Evolutionary conservation across 2,329 filamentous ascomycete genomes (phyloP).

Genomic region (Arthroderma sp.): DNA sequence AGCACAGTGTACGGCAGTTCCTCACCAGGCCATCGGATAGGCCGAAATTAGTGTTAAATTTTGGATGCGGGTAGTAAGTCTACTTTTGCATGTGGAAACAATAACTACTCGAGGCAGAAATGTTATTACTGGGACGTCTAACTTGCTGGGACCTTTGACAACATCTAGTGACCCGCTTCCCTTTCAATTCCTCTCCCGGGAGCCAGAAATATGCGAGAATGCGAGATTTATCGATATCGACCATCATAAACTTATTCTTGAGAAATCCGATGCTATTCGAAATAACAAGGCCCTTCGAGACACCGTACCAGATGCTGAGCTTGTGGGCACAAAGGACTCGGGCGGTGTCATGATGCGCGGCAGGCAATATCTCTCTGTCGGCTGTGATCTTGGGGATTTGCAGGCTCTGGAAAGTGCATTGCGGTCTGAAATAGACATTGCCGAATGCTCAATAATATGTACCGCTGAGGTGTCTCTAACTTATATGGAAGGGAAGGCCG

Average conservation of each 20-base stretch:
- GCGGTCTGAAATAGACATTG: conserved; percentile 40
- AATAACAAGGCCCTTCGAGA: conserved; percentile 47
- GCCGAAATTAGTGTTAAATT: conserved; percentile 62
- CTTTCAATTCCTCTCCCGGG: conserved; percentile 64
- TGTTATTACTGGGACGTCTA: too few relatives aligned
- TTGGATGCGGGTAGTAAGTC: conserved; percentile 81
- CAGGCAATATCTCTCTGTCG: conserved; percentile 61
- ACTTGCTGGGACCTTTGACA: not conserved
- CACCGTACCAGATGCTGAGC: conserved; percentile 35
- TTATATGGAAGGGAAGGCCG: conserved; percentile 65
- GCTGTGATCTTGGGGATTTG: conserved; percentile 65
- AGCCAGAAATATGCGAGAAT: conserved; percentile 44
- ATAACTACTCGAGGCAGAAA: too few relatives aligned
- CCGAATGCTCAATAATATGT: conserved; percentile 56
- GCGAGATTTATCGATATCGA: conserved; percentile 73
- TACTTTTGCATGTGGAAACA: too few relatives aligned
- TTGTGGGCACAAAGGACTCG: conserved; percentile 15
- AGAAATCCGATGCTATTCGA: conserved; percentile 57
- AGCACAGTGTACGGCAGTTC: conserved; percentile 61
- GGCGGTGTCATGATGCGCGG: conserved; percentile 46
- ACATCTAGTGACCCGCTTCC: conserved; percentile 63
- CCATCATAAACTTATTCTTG: conserved; percentile 64
- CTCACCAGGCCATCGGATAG: conserved; percentile 44
- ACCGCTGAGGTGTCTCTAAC: conserved; percentile 83
- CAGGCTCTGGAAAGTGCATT: conserved; percentile 47